Percentiles rank a stretch among this genome's conserved stretches.
Evolutionary conservation across 306 rosid genomes (phyloP).

Genomic region (Citrullus amarus): DNA sequence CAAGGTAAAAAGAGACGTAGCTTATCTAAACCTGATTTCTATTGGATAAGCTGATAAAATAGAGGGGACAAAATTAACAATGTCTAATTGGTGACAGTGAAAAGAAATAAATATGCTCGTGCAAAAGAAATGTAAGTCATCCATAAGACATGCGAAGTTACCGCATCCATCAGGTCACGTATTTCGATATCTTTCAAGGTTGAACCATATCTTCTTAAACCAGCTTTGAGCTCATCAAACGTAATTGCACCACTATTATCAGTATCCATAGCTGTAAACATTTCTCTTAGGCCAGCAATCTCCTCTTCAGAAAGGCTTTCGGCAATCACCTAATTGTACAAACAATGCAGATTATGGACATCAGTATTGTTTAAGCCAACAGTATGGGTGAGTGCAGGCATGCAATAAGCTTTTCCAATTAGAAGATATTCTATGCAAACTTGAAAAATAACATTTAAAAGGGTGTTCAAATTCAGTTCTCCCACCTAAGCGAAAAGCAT

Average conservation of each 20-base stretch:
- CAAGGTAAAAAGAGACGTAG: not conserved
- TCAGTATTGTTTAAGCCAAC: not conserved
- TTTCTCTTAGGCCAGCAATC: constrained; percentile 74
- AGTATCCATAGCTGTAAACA: constrained; percentile 68
- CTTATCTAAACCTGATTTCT: not conserved
- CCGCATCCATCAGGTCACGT: constrained; percentile 84
- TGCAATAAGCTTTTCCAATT: not conserved
- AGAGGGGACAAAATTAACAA: not conserved
- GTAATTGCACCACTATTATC: constrained; percentile 73
- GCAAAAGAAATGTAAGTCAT: not conserved
- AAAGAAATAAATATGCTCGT: not conserved
- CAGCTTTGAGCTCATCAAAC: constrained; percentile 76
- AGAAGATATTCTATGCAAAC: not conserved
- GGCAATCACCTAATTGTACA: constrained; percentile 45
- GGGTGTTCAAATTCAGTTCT: not conserved
- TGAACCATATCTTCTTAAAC: constrained; percentile 70
- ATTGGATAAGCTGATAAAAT: no score
- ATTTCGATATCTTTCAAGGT: constrained; percentile 68
- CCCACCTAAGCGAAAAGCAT: not conserved
- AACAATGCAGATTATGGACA: not conserved
- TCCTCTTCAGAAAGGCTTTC: constrained; percentile 75
- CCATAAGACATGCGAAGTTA: constrained; percentile 1
- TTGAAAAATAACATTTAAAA: not conserved
- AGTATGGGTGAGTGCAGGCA: not conserved
- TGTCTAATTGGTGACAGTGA: not conserved